Percentiles rank a stretch among this genome's conserved stretches.
Evolutionary conservation across 2,329 filamentous ascomycete genomes (phyloP).

Genomic region (Colletotrichum musicola): DNA sequence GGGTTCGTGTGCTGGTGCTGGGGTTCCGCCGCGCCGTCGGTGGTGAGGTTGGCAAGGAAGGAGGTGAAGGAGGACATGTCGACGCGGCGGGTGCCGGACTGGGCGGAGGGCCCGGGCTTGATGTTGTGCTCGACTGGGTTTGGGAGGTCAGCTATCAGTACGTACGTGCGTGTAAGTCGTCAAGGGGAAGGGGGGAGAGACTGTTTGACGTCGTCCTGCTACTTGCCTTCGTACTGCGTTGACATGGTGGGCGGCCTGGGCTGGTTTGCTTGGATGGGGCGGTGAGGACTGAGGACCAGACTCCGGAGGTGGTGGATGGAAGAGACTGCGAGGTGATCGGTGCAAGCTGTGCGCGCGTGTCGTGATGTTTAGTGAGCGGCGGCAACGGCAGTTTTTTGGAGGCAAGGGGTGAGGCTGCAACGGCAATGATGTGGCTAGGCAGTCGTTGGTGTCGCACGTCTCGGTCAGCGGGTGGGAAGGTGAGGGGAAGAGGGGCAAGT

Average conservation of each 20-base stretch:
- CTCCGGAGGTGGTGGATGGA: not conserved
- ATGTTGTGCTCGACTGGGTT: conserved; percentile 74
- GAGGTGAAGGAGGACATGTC: conserved; percentile 75
- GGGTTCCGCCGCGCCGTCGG: conserved; percentile 42
- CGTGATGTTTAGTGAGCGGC: not conserved
- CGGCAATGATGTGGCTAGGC: conserved; percentile 37
- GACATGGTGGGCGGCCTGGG: conserved; percentile 57
- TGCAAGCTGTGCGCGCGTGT: not conserved
- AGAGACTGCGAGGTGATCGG: not conserved
- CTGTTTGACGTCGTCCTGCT: conserved; percentile 1
- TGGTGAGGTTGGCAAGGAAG: conserved; percentile 66
- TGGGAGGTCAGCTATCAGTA: not conserved
- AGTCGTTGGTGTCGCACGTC: conserved; percentile 37
- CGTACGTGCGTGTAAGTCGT: conserved; percentile 1
- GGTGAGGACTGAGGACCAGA: not conserved
- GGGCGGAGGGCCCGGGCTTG: conserved; percentile 55
- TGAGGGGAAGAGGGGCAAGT: conserved; percentile 15
- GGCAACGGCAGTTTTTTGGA: conserved; percentile 1
- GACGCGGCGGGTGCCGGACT: conserved; percentile 63
- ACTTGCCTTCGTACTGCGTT: conserved; percentile 68
- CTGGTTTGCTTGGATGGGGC: not conserved
- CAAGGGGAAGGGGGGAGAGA: not conserved
- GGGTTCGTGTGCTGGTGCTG: conserved; percentile 59
- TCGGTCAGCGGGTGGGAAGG: conserved; percentile 11
- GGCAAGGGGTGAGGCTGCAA: conserved; percentile 30